Evolutionary conservation across 2,329 filamentous ascomycete genomes (phyloP).

Genomic region (Didymella pomorum): DNA sequence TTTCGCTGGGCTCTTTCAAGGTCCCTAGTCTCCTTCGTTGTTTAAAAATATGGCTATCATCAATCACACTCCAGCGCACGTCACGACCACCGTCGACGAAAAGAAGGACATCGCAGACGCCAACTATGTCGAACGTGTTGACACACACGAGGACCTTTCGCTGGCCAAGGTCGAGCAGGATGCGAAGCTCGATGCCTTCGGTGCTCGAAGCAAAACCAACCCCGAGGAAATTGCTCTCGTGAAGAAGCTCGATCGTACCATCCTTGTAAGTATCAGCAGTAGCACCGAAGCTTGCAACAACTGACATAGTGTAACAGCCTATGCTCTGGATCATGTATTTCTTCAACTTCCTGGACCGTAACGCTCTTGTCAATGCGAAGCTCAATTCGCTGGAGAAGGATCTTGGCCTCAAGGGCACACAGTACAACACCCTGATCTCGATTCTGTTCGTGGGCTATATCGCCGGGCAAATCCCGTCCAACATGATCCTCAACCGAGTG

Average conservation of each 20-base stretch:
- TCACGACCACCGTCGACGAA: neutral
- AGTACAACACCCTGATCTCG: slow-evolving; percentile 18
- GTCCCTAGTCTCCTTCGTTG: neutral
- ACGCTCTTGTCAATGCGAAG: slow-evolving; percentile 71
- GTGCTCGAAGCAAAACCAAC: slow-evolving; percentile 43
- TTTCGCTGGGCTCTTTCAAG: neutral
- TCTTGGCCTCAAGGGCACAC: slow-evolving; percentile 36
- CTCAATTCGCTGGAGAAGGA: slow-evolving; percentile 69
- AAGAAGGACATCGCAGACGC: slow-evolving; percentile 6
- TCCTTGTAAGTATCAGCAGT: slow-evolving; percentile 32
- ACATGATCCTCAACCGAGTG: slow-evolving; percentile 53
- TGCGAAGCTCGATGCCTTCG: slow-evolving; percentile 39
- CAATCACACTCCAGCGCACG: neutral
- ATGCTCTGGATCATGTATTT: slow-evolving; percentile 56
- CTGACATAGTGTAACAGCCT: slow-evolving; percentile 37
- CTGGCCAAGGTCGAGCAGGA: slow-evolving; percentile 23
- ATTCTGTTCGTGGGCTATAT: slow-evolving; percentile 60
- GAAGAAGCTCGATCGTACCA: slow-evolving; percentile 42
- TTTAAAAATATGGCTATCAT: slow-evolving; percentile 1
- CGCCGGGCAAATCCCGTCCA: slow-evolving; percentile 50
- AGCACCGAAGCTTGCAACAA: neutral
- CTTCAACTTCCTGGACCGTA: slow-evolving; percentile 60
- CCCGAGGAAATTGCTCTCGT: slow-evolving; percentile 45
- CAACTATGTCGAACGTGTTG: slow-evolving; percentile 15
- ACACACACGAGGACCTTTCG: slow-evolving; percentile 14